phyloP scores from a whole-genome alignment of 2,329 filamentous ascomycete genomes.

The Lachnellula hyalina region DNA sequence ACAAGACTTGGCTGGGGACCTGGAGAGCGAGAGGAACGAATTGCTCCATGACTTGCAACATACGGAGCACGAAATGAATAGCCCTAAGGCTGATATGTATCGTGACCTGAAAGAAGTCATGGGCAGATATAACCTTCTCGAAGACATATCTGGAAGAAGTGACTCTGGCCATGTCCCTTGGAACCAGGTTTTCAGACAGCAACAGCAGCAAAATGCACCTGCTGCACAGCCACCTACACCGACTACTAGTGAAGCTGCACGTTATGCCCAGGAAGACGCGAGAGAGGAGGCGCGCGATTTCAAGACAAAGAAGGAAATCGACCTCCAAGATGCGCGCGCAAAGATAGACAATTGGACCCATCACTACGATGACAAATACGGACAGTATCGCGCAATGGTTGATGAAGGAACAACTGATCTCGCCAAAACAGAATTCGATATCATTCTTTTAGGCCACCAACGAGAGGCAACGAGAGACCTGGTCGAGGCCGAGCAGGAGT shows the following conservation, averaged over 20 bases:
- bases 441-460: constrained; percentile 4
- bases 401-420: not conserved
- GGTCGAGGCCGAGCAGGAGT: constrained; percentile 6
- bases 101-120: not conserved
- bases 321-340: not conserved
- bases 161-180: not conserved
- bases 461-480: constrained; percentile 1
- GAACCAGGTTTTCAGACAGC: no score
- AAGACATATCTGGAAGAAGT: not conserved
- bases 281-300: not conserved
- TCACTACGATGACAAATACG: constrained; percentile 5
- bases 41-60: not conserved
- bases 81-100: not conserved
- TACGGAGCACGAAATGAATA: not conserved
- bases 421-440: constrained; percentile 12
- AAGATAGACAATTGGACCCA: constrained; percentile 10
- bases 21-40: not conserved
- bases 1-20: not conserved
- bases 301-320: not conserved
- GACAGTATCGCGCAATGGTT: not conserved
- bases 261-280: not conserved
- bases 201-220: not conserved
- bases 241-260: not conserved
- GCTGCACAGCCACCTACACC: not conserved
- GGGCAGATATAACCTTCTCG: not conserved